Evolutionary conservation across 106 monocot species (phyloP), one percentile per base, ranked within the genome.

Genomic region (Ottelia alismoides): DNA sequence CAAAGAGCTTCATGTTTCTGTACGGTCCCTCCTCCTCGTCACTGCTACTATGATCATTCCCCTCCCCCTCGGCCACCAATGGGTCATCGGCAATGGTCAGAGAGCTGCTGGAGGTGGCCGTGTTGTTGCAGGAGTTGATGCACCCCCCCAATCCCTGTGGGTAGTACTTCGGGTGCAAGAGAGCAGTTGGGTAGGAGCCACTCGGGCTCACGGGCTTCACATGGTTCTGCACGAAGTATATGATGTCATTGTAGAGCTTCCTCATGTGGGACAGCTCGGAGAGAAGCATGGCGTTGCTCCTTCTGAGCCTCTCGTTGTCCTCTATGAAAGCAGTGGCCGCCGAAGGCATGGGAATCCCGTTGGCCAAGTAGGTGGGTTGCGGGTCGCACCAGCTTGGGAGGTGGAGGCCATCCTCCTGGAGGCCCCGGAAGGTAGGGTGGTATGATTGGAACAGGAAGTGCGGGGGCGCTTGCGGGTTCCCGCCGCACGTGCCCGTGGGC

Each of bases 21-120:
- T 31, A 22, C 1, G 21, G 21, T 16, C 28, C 59, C 32, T 25
- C 46, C 9, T 27, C 45, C 0, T 27, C 43, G 25, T 51, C 32
- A 19, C 24, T 49, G 30, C 47, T 43, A 22, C n/a, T 30, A 56
- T 30, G 19, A 16, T 24, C 30, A 23, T 45, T 57, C 11, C 24
- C 46, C 31, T 59, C 57, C 11, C 30, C 60, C 31, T 49, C 59
- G 22, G 20, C 52, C 0, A 45, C 56, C 7, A 56, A 56, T 0
- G 78, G 73, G 44, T 88, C 94, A 25, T 96, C 94, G n/a, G 76
- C 94, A 22, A 96, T 78, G 52, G 94, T 96, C 49, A 96, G 68
- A 1, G 94, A 96, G 61, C 94, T 96, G 35, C 94, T 85, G 1
- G 94, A 96, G n/a, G n/a, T n/a, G n/a, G n/a, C n/a, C 1, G 94